Base-by-base conservation (phyloP, 2,329 filamentous ascomycete genomes). In the Truncatella angustata region DNA sequence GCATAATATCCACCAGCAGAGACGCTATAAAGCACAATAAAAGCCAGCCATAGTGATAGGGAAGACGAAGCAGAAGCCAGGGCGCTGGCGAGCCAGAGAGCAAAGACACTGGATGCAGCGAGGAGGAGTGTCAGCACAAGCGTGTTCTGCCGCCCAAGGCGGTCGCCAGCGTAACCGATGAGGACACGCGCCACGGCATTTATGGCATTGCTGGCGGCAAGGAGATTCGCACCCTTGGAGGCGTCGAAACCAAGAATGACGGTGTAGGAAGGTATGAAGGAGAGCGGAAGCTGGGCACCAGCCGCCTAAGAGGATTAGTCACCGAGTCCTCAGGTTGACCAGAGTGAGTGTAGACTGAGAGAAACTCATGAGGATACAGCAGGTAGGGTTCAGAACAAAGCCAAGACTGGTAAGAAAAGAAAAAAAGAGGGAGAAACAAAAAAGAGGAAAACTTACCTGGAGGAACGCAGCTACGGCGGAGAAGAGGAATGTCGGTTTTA, bases 201-300 rank as follows among this genome's bases (percentile, higher is more conserved):
- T 30, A 78, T 68, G 5, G 67, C 73, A 56, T 74, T 79, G 55
- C 67, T 71, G 21, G 70, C 62, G 4, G 76, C 75, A 14, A 79
- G 63, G 16, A 78, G 60, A 11, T 68, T 69, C 26, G 75, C 74
- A 3, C 73, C 75, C 12, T 67, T 66, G 9, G 65, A 61, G 4
- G 73, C 63, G 0, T 64, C 67, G 51, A 71, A 68, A 1, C 77
- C 76, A 2, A 79, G 58, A 0, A 66, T 65, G 2, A 75, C 69
- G 7, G 70, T 73, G 57, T 78, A 79, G 12, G 74, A 73, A 0
- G 75, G 69, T 35, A 79, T 67, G 53, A 79, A 80, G 0, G 70
- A 69, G n/a, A 77, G 64, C 0, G 76, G 76, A 9, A 76, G 68
- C 46, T 72, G 69, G 39, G 75, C 71, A 4, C 73, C 75, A 40